Base-by-base conservation (phyloP, 1,284 basidiomycete genomes). In the Cerioporus squamosus region DNA sequence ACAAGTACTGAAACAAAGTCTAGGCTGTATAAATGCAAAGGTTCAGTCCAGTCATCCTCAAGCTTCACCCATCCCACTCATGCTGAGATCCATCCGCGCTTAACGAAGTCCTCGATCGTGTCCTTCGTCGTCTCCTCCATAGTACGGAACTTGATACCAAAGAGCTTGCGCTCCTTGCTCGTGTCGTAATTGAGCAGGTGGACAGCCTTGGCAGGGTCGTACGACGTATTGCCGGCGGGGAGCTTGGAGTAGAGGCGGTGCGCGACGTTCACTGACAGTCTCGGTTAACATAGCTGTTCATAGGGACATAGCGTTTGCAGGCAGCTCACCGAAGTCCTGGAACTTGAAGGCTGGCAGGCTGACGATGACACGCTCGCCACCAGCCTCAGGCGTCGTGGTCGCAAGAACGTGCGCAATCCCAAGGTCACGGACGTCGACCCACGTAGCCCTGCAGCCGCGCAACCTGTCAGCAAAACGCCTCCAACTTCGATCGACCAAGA, bases 391-490 rank as follows among this genome's bases (percentile, higher is more conserved):
- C 44, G 78, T 77, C 36, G 79, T 75, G 5, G 88, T 73, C 0
- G 87, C 82, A 10, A 78, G 75, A 9, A 80, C 73, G 62, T 90
- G 87, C 0, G 81, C 84, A 5, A 76, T 71, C 0, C 82, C 87
- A 20, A 90, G 74, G 64, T 88, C 85, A 17, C 85, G 78, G 2
- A 88, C 86, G 61, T 88, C 85, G 39, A 87, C 79, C 73, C 78
- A 87, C 15, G 55, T 51, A 23, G 54, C 44, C 4, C 59, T 64
- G 39, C 1, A n/a, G 3, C 36, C 15, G 14, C 18, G 15, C 18
- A 29, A n/a, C n/a, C n/a, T n/a, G 29, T 29, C 10, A 29, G 29
- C 29, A 29, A 29, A 29, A 10, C n/a, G 10, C 29, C 29, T 29
- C 29, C 5, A 29, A 10, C 5, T 10, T 29, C 10, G 10, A 29